Base-by-base conservation (phyloP, 768 basidiomycete genomes). In the Suillus luteus region DNA sequence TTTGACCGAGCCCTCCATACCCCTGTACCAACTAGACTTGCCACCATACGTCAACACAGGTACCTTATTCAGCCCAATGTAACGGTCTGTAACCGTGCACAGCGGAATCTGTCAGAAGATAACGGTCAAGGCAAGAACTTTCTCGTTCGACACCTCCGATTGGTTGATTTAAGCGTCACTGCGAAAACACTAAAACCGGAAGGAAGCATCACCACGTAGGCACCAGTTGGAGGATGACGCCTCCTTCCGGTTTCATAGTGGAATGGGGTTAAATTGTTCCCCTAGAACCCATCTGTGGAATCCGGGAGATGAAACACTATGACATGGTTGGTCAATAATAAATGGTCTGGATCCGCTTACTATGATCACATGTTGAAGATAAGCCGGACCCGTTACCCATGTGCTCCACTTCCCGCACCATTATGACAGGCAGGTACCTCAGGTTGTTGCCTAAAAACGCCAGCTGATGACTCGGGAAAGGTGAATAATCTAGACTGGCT, bases 211-310 rank as follows among this genome's bases (percentile, higher is more conserved):
- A 31, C 9, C 27, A 52, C 15, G 49, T 15, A 51, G 27, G 49
- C 15, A 24, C 7, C 15, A 51, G 49, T 24, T 51, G 49, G 27
- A 31, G 27, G 19, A 27, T 4, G 14, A 10, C 8, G 27, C 51
- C 51, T 52, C 51, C 17, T 52, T 52, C 27, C 51, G 9, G 27
- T 52, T 52, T 52, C 51, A 52, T 52, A 31, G 15, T 52, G 51
- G 51, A 52, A 27, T 52, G 27, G 24, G 27, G 51, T 52, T 52
- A 17, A 19, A 17, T 49, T 27, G 24, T 15, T 27, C 8, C 48
- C 49, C 49, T 49, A 48, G 27, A 15, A 24, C 49, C 49, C 6
- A 52, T 17, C 31, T 19, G 51, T 52, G 17, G 31, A 24, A 27
- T 27, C 9, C 51, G 33, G 10, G 52, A 33, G 31, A 54, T 54